phyloP scores from a whole-genome alignment of 371 early-diverging fungal species.

The Choanephora cucurbitarum region DNA sequence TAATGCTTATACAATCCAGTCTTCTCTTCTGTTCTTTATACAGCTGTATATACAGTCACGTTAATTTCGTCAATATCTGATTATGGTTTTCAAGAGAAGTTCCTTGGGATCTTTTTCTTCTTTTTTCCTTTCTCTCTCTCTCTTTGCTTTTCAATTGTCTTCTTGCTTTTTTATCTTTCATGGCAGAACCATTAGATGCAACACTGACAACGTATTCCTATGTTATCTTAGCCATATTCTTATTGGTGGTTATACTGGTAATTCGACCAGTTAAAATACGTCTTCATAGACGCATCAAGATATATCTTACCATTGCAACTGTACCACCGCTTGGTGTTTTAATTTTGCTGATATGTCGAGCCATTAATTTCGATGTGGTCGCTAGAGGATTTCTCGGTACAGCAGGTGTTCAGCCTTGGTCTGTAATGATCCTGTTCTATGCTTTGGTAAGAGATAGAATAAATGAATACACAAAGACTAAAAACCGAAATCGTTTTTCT shows the following conservation, averaged over 20 bases:
- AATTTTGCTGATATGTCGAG: slow-evolving; percentile 57
- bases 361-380: slow-evolving; percentile 56
- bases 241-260: slow-evolving; percentile 51
- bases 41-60: too few species aligned
- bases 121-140: background rate
- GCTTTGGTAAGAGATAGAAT: slow-evolving; percentile 53
- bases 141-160: too few species aligned
- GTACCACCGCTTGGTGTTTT: slow-evolving; percentile 69
- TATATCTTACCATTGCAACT: slow-evolving; percentile 64
- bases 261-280: slow-evolving; percentile 54
- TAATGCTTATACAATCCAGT: too few species aligned
- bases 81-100: too few species aligned
- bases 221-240: slow-evolving; percentile 56
- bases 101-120: too few species aligned
- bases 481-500: background rate
- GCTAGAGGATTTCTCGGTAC: slow-evolving; percentile 65
- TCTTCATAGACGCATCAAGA: slow-evolving; percentile 25
- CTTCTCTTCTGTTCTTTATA: too few species aligned
- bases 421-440: slow-evolving; percentile 75
- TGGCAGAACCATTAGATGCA: too few species aligned
- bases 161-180: too few species aligned
- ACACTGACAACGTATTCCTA: slow-evolving; percentile 44
- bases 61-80: too few species aligned
- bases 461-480: background rate
- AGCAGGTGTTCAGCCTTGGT: slow-evolving; percentile 72